Evolutionary conservation across 805 yeast genomes (phyloP).

Genomic region (Cyberlindnera euphorbiiphila): DNA sequence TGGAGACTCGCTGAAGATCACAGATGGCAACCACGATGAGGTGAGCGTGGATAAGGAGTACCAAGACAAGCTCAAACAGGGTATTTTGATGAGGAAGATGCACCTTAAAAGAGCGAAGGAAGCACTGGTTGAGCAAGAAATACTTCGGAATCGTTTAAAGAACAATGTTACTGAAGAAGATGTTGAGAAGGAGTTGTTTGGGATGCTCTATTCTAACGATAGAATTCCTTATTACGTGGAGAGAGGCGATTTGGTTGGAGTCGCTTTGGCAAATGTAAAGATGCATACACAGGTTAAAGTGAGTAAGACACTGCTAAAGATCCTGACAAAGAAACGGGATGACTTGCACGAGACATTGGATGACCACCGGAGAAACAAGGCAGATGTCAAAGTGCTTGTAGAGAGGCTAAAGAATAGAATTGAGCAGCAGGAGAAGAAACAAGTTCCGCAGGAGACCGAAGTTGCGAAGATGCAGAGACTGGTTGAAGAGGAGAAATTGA

Average conservation of each 20-base stretch:
- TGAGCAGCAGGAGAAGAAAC: not conserved
- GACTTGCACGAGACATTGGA: constrained; percentile 4
- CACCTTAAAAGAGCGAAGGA: constrained; percentile 12
- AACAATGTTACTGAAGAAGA: no score
- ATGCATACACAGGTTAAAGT: constrained; percentile 17
- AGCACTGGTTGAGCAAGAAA: constrained; percentile 8
- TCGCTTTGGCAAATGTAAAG: constrained; percentile 16
- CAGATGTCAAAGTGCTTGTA: constrained; percentile 3
- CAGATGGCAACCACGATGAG: not conserved
- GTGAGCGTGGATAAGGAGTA: constrained; percentile 3
- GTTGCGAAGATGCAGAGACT: constrained; percentile 3
- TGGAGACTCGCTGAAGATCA: no score
- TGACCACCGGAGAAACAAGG: constrained; percentile 5
- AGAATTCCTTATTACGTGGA: constrained; percentile 20
- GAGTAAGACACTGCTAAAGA: constrained; percentile 3
- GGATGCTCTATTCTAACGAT: constrained; percentile 11
- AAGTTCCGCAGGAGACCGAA: not conserved
- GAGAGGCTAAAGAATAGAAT: constrained; percentile 2
- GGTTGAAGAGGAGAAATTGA: constrained; percentile 10
- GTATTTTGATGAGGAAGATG: constrained; percentile 5
- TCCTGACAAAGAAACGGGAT: not conserved
- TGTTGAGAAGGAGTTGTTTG: constrained; percentile 1
- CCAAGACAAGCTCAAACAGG: constrained; percentile 8
- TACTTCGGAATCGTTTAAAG: no score
- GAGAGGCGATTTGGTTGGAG: constrained; percentile 26